These are phyloP conservation scores for Nemania sp. DNA, from an alignment of 2,329 filamentous ascomycete genomes.

Conservation along the genomic window DNA sequence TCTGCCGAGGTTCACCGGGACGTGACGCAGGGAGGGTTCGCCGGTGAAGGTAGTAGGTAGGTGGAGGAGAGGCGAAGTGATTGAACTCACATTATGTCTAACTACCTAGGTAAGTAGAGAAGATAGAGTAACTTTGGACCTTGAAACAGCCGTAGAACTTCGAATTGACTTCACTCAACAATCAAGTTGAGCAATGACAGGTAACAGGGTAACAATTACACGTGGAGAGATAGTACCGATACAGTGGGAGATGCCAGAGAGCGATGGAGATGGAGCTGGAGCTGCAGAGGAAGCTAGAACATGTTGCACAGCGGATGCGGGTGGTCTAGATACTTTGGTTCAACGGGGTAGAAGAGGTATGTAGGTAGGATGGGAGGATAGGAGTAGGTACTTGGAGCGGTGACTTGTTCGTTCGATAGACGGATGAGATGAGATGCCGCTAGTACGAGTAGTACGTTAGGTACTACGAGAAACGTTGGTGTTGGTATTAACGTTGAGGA, in stretches of 20 bases:
- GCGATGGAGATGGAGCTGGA: conserved; percentile 39
- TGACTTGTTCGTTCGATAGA: conserved; percentile 8
- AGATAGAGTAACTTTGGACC: conserved; percentile 29
- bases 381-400: conserved; percentile 9
- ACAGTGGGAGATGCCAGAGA: conserved; percentile 41
- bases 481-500: too few relatives aligned
- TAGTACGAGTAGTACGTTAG: neutral
- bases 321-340: conserved; percentile 34
- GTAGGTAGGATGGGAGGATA: too few relatives aligned
- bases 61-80: neutral
- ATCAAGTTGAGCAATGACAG: conserved; percentile 38
- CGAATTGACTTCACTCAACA: conserved; percentile 43
- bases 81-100: conserved; percentile 32
- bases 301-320: conserved; percentile 43
- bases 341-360: too few relatives aligned
- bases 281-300: conserved; percentile 44
- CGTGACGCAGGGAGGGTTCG: conserved; percentile 9
- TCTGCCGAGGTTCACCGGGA: conserved; percentile 2
- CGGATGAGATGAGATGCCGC: conserved; percentile 22
- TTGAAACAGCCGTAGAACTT: conserved; percentile 33
- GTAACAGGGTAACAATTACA: conserved; percentile 44
- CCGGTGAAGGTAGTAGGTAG: conserved; percentile 9
- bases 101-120: too few relatives aligned
- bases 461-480: too few relatives aligned
- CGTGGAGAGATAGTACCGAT: conserved; percentile 46